phyloP scores from a whole-genome alignment of 2,329 filamentous ascomycete species.

The Talaromyces sp. region DNA sequence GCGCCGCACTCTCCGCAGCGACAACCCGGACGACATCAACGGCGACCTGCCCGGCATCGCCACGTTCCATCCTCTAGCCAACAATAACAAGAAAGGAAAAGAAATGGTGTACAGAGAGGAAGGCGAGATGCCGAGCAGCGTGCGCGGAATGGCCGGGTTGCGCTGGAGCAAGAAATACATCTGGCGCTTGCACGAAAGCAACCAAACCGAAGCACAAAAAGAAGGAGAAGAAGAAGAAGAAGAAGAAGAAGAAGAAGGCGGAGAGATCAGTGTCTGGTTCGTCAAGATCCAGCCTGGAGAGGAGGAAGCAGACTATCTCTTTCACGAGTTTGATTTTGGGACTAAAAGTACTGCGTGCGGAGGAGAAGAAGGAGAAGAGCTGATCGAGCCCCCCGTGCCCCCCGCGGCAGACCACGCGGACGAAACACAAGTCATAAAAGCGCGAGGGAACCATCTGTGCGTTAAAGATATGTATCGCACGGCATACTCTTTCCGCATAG shows the following conservation, averaged over 20 bases:
- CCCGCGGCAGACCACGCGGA: background rate
- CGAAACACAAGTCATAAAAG: conserved; percentile 26
- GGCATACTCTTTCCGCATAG: conserved; percentile 37
- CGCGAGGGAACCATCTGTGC: conserved; percentile 39
- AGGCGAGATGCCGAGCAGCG: conserved; percentile 31
- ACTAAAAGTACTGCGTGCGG: background rate
- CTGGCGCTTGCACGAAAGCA: conserved; percentile 27
- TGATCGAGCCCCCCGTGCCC: conserved; percentile 17
- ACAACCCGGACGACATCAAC: conserved; percentile 35
- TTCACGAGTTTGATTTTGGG: conserved; percentile 37
- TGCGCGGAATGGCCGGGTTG: conserved; percentile 20
- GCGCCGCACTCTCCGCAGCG: conserved; percentile 27
- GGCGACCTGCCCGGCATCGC: conserved; percentile 36
- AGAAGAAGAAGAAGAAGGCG: background rate
- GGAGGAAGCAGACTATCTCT: conserved; percentile 37
- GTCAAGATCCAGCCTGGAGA: conserved; percentile 29
- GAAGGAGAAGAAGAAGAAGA: conserved; percentile 7
- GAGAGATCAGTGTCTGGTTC: conserved; percentile 39
- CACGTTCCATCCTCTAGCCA: conserved; percentile 25
- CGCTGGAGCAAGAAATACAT: conserved; percentile 40
- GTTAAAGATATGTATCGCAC: conserved; percentile 43
- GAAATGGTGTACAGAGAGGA: conserved; percentile 38
- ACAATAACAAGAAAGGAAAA: background rate
- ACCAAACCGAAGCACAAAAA: background rate
- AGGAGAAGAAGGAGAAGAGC: conserved; percentile 3